Conservation (phyloP, 2,329 filamentous ascomycete genomes). For the Talaromyces marneffei region DNA sequence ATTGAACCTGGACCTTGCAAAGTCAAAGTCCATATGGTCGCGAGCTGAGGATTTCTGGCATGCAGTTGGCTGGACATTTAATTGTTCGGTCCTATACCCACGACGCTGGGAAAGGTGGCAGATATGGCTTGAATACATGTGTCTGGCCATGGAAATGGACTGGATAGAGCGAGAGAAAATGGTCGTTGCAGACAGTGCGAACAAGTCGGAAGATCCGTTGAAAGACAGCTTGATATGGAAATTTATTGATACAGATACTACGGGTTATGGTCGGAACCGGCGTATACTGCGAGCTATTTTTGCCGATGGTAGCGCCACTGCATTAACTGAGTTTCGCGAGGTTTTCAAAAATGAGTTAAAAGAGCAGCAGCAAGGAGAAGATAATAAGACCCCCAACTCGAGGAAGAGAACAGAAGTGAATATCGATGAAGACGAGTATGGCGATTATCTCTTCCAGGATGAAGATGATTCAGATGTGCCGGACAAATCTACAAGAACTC, state of each 20-base stretch:
- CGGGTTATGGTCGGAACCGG: slow-evolving; percentile 31
- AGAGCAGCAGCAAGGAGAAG: slow-evolving; percentile 23
- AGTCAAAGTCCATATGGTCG: slow-evolving; percentile 62
- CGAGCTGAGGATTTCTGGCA: slow-evolving; percentile 86
- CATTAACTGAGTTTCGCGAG: slow-evolving; percentile 39
- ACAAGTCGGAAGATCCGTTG: slow-evolving; percentile 18
- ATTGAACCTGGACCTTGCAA: slow-evolving; percentile 56
- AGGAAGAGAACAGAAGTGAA: slow-evolving; percentile 40
- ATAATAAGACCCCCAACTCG: slow-evolving; percentile 20
- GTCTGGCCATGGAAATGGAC: slow-evolving; percentile 41
- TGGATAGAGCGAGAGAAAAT: slow-evolving; percentile 32
- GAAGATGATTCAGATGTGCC: slow-evolving; percentile 32
- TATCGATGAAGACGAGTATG: slow-evolving; percentile 42
- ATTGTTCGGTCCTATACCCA: slow-evolving; percentile 69
- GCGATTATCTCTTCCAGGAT: slow-evolving; percentile 39
- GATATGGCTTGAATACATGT: slow-evolving; percentile 70
- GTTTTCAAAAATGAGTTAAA: slow-evolving; percentile 44
- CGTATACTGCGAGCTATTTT: slow-evolving; percentile 44
- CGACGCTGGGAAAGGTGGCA: slow-evolving; percentile 77
- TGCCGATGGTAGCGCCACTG: slow-evolving; percentile 36
- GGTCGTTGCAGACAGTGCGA: slow-evolving; percentile 13
- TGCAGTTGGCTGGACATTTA: slow-evolving; percentile 85
- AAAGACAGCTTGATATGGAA: slow-evolving; percentile 39
- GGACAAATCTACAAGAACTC: slow-evolving; percentile 15
- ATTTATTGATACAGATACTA: slow-evolving; percentile 33